These are phyloP conservation scores for Eucalyptus regnans DNA, from an alignment of 345 rosid species.

Conservation along the genomic window DNA sequence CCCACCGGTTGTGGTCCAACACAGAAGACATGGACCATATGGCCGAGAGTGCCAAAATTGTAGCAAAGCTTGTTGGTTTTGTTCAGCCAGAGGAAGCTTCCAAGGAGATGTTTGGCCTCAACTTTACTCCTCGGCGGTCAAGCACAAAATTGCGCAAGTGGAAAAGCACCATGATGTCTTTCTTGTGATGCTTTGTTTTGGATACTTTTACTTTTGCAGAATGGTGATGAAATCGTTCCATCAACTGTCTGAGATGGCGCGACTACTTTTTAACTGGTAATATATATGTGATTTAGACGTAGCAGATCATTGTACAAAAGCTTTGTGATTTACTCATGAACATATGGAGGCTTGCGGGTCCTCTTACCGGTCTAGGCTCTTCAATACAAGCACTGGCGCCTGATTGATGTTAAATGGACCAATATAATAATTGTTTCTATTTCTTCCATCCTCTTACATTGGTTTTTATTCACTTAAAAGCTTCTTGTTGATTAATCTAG, in stretches of 20 bases:
- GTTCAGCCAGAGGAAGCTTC: slow-evolving; percentile 9
- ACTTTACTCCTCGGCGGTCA: slow-evolving; percentile 6
- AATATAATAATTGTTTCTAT: not conserved
- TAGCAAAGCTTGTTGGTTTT: slow-evolving; percentile 52
- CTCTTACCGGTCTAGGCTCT: not conserved
- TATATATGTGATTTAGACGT: not conserved
- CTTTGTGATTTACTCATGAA: not conserved
- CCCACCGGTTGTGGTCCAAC: slow-evolving; percentile 53
- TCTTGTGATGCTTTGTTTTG: not conserved
- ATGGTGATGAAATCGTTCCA: not conserved
- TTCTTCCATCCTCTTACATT: not conserved
- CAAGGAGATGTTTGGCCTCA: slow-evolving; percentile 38
- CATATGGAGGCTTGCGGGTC: not conserved
- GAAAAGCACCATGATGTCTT: not conserved
- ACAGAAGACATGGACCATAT: slow-evolving; percentile 49
- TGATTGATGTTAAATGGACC: not conserved
- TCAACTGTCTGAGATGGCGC: too few relatives aligned
- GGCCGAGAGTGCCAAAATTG: slow-evolving; percentile 54
- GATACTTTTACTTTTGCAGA: not conserved
- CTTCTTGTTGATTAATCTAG: not conserved
- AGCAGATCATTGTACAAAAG: not conserved
- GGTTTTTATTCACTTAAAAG: not conserved
- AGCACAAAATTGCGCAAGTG: not conserved
- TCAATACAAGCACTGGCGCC: not conserved
- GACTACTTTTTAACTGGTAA: too few relatives aligned